Base-by-base conservation (phyloP, 164 flowering plant genomes). In the Cinnamomum chago region DNA sequence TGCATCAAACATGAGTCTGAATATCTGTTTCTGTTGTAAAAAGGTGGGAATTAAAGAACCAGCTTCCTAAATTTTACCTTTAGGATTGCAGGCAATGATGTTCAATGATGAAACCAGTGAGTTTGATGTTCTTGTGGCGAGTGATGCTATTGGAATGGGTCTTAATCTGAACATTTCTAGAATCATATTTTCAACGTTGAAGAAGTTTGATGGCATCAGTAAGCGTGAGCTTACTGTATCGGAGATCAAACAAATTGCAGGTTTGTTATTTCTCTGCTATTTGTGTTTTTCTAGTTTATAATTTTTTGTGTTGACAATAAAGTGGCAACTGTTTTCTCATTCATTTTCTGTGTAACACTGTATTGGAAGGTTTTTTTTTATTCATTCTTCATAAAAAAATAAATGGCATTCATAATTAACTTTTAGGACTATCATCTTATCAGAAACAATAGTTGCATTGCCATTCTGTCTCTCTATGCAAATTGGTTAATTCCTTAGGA, bases 91-190 rank as follows among this genome's bases (percentile, higher is more conserved):
- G 99, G 99, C 99, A 73, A 85, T 88, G 62, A 92, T 82, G 91
- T 95, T 95, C 80, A 95, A 95, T 83, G 98, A 95, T 86, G 94
- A 78, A 80, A 84, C 84, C 83, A 92, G 86, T 62, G 96, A 90
- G 71, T 90, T 90, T 81, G 97, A 95, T 85, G 96, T 93, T 76
- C 94, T 95, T 73, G 99, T 95, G 74, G 97, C 98, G 13, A 95
- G 99, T 85, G 99, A 95, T 87, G 99, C 99, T 76, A 88, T 95
- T 84, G 99, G 99, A 77, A 95, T 93, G 98, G 99, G 99, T 79
- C 98, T 95, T 70, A 95, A 95, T 82, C 85, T 95, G 74, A 93
- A 95, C 76, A 93, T 93, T 71, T 90, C 93, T 22, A 89, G 99
- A 81, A 90, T 95, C 67, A 89, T 95, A 80, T 95, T 95, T 83